These are phyloP conservation scores for Eucalyptus marginata DNA, from an alignment of 345 rosid genomes.

Conservation along the genomic window DNA sequence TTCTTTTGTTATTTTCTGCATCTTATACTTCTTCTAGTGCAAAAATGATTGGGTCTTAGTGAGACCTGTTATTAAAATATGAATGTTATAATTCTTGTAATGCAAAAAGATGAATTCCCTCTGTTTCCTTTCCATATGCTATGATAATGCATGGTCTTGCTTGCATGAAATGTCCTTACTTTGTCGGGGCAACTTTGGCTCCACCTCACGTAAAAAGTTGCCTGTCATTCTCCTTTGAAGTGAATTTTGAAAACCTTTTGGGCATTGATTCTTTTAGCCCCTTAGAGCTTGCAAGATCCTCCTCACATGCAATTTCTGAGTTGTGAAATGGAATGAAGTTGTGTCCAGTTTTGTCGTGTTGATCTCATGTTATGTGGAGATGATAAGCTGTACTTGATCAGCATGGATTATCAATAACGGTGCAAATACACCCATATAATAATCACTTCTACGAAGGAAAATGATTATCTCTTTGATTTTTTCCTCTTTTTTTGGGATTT, in stretches of 20 bases:
- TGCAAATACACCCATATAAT: neutral
- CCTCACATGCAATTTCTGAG: neutral
- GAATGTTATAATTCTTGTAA: neutral
- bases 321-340: neutral
- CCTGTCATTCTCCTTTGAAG: neutral
- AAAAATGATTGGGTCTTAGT: neutral
- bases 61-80: neutral
- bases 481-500: neutral
- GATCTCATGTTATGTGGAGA: neutral
- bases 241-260: neutral
- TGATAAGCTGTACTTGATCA: neutral
- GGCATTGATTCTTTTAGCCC: neutral
- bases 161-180: neutral
- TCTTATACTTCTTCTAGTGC: neutral
- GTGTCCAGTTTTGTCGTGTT: neutral
- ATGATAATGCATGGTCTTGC: neutral
- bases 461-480: neutral
- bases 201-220: neutral
- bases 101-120: neutral
- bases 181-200: neutral
- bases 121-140: neutral
- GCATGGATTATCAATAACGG: neutral
- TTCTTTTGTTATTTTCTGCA: neutral
- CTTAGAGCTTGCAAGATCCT: neutral
- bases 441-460: neutral